Evolutionary conservation across 495 filamentous ascomycete species (phyloP).

Genomic region (Aspergillus nidulans): DNA sequence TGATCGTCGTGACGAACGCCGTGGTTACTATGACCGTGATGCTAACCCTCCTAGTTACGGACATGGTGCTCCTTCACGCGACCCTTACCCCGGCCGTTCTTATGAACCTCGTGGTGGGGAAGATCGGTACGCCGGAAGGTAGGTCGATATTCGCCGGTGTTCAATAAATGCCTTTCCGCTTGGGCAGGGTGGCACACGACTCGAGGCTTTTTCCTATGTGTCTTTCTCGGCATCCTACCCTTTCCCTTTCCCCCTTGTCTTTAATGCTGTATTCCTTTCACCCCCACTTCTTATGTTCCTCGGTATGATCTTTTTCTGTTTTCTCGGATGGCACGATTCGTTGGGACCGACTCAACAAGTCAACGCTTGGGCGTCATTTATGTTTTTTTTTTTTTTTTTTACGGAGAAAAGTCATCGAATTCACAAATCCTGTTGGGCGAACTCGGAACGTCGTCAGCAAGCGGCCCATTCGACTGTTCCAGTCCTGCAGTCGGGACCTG

Average conservation of each 20-base stretch:
- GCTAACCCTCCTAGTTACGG: slow-evolving; percentile 44
- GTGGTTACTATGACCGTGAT: slow-evolving; percentile 44
- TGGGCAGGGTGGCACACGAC: neutral
- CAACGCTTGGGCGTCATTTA: slow-evolving; percentile 31
- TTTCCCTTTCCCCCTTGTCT: slow-evolving; percentile 13
- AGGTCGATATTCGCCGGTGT: slow-evolving; percentile 20
- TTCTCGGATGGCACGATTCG: slow-evolving; percentile 19
- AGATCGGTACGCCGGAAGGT: slow-evolving; percentile 44
- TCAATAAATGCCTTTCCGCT: neutral
- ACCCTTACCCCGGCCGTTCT: slow-evolving; percentile 53
- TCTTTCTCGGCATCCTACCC: slow-evolving; percentile 4
- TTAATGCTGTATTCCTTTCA: slow-evolving; percentile 8
- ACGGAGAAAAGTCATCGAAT: slow-evolving; percentile 24
- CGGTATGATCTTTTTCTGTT: slow-evolving; percentile 16
- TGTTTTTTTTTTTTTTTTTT: slow-evolving; percentile 31
- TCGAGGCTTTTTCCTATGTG: slow-evolving; percentile 10
- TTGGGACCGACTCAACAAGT: slow-evolving; percentile 34
- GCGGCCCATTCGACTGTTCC: slow-evolving; percentile 31
- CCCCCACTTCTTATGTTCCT: slow-evolving; percentile 8
- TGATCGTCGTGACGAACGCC: slow-evolving; percentile 56
- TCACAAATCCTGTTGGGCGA: slow-evolving; percentile 32
- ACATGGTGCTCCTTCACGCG: slow-evolving; percentile 14
- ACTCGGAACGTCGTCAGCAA: slow-evolving; percentile 32
- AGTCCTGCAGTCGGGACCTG: slow-evolving; percentile 7
- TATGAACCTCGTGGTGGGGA: slow-evolving; percentile 43